Evolutionary conservation across 495 filamentous ascomycete species (phyloP).

Genomic region (Bacidia rubella): DNA sequence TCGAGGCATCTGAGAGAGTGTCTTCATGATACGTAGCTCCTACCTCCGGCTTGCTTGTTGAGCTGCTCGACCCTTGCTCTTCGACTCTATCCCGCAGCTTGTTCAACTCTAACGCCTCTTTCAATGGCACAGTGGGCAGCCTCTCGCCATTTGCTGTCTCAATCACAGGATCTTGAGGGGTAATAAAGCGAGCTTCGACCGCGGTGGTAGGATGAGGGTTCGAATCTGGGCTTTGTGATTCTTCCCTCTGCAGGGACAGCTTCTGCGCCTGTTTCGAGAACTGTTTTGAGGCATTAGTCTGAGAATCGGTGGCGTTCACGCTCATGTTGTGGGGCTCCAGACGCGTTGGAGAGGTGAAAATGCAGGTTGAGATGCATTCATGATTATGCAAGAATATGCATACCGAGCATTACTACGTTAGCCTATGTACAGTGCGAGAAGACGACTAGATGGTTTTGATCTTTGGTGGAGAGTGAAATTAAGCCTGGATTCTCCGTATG

Average conservation of each 20-base stretch:
- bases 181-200: conserved; percentile 53
- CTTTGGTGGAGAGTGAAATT: background rate
- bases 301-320: background rate
- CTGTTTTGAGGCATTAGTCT: conserved; percentile 18
- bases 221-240: conserved; percentile 9
- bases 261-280: conserved; percentile 47
- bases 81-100: conserved; percentile 32
- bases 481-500: background rate
- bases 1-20: background rate
- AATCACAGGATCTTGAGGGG: conserved; percentile 56
- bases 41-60: background rate
- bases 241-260: conserved; percentile 33
- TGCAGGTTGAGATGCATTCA: background rate
- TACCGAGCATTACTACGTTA: too few relatives aligned
- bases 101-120: conserved; percentile 56
- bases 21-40: background rate
- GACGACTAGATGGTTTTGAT: too few relatives aligned
- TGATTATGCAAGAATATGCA: background rate
- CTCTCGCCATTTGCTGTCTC: conserved; percentile 49
- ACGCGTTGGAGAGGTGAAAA: background rate
- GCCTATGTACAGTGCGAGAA: too few relatives aligned
- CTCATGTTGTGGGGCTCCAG: background rate
- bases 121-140: conserved; percentile 49
- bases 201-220: conserved; percentile 30
- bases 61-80: background rate